Evolutionary conservation across 1,284 basidiomycete genomes (phyloP).

Genomic region (Ganoderma leucocontextum): DNA sequence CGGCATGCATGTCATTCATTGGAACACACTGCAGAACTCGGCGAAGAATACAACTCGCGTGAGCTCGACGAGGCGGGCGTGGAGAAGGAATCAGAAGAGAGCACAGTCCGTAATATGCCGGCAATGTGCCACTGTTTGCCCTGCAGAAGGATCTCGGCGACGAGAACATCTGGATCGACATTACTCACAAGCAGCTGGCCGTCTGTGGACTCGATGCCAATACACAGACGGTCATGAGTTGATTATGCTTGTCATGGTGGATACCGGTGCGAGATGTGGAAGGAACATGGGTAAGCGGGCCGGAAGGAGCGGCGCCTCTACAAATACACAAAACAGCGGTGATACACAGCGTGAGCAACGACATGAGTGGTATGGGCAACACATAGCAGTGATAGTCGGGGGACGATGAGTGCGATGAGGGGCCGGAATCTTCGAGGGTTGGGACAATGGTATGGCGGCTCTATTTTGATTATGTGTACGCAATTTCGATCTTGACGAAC

Average conservation of each 20-base stretch:
- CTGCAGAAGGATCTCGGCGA: no score
- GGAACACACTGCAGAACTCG: conserved; percentile 96
- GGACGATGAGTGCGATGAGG: background rate
- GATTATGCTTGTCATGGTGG: background rate
- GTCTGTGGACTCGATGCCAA: no score
- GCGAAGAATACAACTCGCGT: conserved; percentile 87
- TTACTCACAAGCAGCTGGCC: no score
- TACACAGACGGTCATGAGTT: no score
- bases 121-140: no score
- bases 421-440: background rate
- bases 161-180: no score
- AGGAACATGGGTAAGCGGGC: background rate
- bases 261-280: background rate
- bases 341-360: background rate
- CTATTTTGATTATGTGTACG: conserved; percentile 40
- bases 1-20: no score
- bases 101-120: no score
- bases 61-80: conserved; percentile 51
- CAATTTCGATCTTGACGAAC: conserved; percentile 73
- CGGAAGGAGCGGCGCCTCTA: background rate
- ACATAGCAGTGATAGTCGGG: background rate
- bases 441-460: background rate
- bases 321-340: background rate
- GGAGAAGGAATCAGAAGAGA: conserved; percentile 42
- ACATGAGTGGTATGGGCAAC: background rate